These are phyloP conservation scores for Zancudomyces culisetae DNA, from an alignment of 371 early-diverging fungal species.

Conservation along the genomic window DNA sequence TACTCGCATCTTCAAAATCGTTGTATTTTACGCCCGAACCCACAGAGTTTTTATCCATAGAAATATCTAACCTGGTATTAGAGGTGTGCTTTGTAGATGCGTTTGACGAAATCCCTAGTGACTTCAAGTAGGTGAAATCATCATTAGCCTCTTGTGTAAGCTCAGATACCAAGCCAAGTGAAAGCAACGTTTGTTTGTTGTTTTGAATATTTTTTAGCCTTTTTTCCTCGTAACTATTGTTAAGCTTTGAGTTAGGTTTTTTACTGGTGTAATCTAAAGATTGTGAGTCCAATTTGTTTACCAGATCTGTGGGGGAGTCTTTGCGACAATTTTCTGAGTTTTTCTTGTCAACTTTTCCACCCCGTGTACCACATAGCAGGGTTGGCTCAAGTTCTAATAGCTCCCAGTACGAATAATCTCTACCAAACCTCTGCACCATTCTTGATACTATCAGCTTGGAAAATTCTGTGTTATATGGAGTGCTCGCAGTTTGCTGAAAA, in stretches of 20 bases:
- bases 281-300: background rate
- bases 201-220: conserved; percentile 19
- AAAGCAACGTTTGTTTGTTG: conserved; percentile 19
- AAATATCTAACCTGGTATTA: conserved; percentile 1
- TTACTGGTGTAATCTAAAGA: background rate
- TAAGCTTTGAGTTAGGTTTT: background rate
- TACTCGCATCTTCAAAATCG: too few species aligned
- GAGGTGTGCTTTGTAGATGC: too few species aligned
- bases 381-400: conserved; percentile 31
- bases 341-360: too few species aligned
- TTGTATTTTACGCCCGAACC: too few species aligned
- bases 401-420: conserved; percentile 58
- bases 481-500: conserved; percentile 24
- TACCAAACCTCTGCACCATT: conserved; percentile 73
- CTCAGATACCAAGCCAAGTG: conserved; percentile 53
- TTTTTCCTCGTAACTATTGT: conserved; percentile 15
- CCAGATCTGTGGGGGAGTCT: too few species aligned
- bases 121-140: conserved; percentile 43
- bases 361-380: too few species aligned
- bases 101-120: conserved; percentile 31
- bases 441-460: conserved; percentile 50
- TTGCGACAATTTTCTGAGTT: too few species aligned
- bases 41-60: background rate
- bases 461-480: conserved; percentile 24
- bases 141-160: conserved; percentile 57